Evolutionary conservation across 305 asterid genomes (phyloP), one percentile per base, ranked within the genome.

Genomic region (Caryopteris hybrid): DNA sequence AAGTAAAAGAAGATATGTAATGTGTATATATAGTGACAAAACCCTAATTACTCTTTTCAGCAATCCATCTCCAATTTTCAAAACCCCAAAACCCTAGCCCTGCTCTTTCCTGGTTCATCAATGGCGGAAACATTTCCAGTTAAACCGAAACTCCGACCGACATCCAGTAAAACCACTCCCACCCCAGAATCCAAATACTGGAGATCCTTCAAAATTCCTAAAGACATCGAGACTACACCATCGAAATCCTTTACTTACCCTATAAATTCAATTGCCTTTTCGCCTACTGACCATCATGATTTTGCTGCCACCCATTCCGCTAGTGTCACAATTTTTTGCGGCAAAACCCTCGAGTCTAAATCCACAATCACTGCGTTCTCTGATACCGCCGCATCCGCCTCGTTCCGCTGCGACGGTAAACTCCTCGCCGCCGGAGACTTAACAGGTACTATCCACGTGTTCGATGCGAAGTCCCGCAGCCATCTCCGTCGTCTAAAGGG

Each of bases 281-380:
- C 97, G 51, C 95, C 97, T 0, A 18, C 70, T 0, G 56, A 84
- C 29, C 97, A 97, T 25, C 79, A 93, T 72, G 96, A 93, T 73
- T 88, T 90, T 72, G 95, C 89, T 77, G 86, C 91, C 74, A 65
- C 97, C 14, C 94, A 90, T 43, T 93, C 99, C 66, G 96, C 95
- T 73, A 78, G 66, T 4, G 74, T 88, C 29, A 63, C 92, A 41
- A 64, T 87, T 25, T 88, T 81, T 71, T 84, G 89, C 56, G 88
- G 84, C 1, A 68, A 81, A 48, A 80, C 87, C 1, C 92, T 84
- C n/a, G 80, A 83, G 61, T 75, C 74, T 6, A 92, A 83, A 69
- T 70, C 90, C 43, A 82, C 76, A n/a, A 83, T 93, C 67, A 36
- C 89, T 8, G 64, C 80, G 17, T 84, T 86, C 68, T 17, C 76